These are phyloP conservation scores for Porodaedalea pini DNA, from an alignment of 1,284 basidiomycete genomes.

Conservation along the genomic window DNA sequence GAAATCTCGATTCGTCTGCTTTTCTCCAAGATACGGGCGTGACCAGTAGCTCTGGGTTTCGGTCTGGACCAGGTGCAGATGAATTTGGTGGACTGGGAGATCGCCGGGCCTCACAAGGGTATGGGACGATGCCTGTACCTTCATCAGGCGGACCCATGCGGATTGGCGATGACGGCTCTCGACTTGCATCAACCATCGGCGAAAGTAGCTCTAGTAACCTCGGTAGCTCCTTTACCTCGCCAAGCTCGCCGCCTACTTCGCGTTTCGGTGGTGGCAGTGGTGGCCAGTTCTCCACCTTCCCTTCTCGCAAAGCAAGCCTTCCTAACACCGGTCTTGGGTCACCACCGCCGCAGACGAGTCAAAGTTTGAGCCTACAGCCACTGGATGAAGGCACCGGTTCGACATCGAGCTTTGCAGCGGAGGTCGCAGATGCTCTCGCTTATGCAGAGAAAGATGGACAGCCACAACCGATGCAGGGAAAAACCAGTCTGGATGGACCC, in stretches of 20 bases:
- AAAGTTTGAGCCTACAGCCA: slow-evolving; percentile 2
- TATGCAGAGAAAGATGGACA: neutral
- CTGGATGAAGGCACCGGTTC: slow-evolving; percentile 4
- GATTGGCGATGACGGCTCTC: slow-evolving; percentile 19
- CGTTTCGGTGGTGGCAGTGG: slow-evolving; percentile 3
- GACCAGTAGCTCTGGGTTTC: neutral
- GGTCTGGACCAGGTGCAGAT: neutral
- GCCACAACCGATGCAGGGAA: neutral
- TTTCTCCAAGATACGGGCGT: slow-evolving; percentile 4
- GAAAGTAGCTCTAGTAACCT: neutral
- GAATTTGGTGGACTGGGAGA: slow-evolving; percentile 23
- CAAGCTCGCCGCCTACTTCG: slow-evolving; percentile 2
- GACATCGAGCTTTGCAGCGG: slow-evolving; percentile 19
- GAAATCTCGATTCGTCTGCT: neutral
- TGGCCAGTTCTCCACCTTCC: slow-evolving; percentile 23
- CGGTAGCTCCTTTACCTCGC: slow-evolving; percentile 1
- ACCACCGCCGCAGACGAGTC: slow-evolving; percentile 3
- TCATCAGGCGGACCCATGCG: slow-evolving; percentile 13
- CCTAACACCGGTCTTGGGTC: neutral
- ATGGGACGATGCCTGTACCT: slow-evolving; percentile 16
- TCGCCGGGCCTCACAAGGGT: slow-evolving; percentile 11
- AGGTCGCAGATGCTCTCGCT: slow-evolving; percentile 22
- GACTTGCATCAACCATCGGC: neutral
- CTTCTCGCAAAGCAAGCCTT: slow-evolving; percentile 15
- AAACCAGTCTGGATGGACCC: slow-evolving; percentile 7